Conservation (phyloP, 768 basidiomycete species). For the Floccularia luteovirens region DNA sequence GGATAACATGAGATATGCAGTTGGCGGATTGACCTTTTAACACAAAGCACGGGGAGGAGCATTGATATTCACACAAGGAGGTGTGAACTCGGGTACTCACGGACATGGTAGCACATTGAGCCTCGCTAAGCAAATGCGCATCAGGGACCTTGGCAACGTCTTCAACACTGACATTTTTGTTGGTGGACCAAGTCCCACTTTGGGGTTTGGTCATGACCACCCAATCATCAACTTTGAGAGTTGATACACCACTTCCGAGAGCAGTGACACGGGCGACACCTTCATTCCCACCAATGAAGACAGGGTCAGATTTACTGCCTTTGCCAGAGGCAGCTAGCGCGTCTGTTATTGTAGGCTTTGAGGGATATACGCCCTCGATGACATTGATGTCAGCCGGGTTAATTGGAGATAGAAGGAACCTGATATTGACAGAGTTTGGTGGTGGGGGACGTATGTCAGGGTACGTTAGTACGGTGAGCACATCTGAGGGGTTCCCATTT, state of each 20-base stretch:
- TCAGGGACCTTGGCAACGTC: constrained; percentile 60
- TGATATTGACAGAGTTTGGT: constrained; percentile 54
- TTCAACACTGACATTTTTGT: constrained; percentile 38
- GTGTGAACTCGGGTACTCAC: constrained; percentile 28
- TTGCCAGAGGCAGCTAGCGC: constrained; percentile 23
- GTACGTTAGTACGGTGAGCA: constrained; percentile 46
- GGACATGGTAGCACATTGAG: constrained; percentile 68
- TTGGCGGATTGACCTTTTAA: constrained; percentile 69
- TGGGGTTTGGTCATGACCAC: constrained; percentile 66
- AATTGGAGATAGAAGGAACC: constrained; percentile 63
- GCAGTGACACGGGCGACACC: constrained; percentile 61
- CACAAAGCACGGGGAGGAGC: background rate
- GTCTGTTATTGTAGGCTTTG: constrained; percentile 38
- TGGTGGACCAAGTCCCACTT: constrained; percentile 68
- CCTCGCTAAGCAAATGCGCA: constrained; percentile 39
- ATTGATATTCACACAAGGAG: background rate
- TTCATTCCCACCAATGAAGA: constrained; percentile 72
- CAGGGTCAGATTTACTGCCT: constrained; percentile 23
- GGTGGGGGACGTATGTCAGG: constrained; percentile 42
- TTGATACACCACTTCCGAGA: constrained; percentile 46
- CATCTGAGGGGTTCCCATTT: constrained; percentile 55
- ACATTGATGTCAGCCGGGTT: constrained; percentile 82
- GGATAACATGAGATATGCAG: constrained; percentile 77
- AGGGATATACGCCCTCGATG: constrained; percentile 77
- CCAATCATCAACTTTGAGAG: constrained; percentile 55